Conservation (phyloP, 306 rosid species). For the Trifolium pratense region DNA sequence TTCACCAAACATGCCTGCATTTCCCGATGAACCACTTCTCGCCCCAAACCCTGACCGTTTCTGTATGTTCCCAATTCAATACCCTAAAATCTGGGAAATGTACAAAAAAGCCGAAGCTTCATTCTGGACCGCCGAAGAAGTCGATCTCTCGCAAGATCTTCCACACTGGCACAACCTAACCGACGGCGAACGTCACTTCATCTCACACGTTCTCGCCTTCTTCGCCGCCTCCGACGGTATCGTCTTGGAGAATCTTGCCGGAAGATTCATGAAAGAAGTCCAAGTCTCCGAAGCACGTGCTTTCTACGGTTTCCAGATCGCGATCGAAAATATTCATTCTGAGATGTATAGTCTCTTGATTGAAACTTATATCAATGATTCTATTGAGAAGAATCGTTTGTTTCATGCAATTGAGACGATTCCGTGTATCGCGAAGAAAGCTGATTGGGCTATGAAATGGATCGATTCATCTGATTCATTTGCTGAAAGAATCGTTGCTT, state of each 20-base stretch:
- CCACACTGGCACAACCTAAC: constrained; percentile 68
- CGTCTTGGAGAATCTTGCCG: constrained; percentile 83
- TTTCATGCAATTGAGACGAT: constrained; percentile 70
- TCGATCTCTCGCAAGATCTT: constrained; percentile 67
- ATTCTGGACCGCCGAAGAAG: constrained; percentile 92
- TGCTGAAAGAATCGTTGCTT: constrained; percentile 64
- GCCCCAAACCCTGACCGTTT: constrained; percentile 78
- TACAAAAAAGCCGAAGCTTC: constrained; percentile 94
- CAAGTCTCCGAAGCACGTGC: constrained; percentile 87
- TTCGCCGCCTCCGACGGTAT: constrained; percentile 93
- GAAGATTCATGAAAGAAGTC: constrained; percentile 84
- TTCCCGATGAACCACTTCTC: constrained; percentile 76
- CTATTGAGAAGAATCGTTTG: constrained; percentile 57
- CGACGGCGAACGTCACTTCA: constrained; percentile 72
- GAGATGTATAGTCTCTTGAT: constrained; percentile 86
- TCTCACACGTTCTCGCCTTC: constrained; percentile 81
- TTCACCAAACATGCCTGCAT: constrained; percentile 53
- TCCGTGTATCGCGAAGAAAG: constrained; percentile 70
- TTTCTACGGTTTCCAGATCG: constrained; percentile 90
- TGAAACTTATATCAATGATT: constrained; percentile 72
- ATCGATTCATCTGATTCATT: constrained; percentile 50
- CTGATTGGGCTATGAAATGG: constrained; percentile 70
- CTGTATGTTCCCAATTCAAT: constrained; percentile 92
- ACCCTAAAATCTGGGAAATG: constrained; percentile 92
- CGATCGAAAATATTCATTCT: constrained; percentile 88